Conservation (phyloP, 768 basidiomycete species). For the Termitomyces sp. region DNA sequence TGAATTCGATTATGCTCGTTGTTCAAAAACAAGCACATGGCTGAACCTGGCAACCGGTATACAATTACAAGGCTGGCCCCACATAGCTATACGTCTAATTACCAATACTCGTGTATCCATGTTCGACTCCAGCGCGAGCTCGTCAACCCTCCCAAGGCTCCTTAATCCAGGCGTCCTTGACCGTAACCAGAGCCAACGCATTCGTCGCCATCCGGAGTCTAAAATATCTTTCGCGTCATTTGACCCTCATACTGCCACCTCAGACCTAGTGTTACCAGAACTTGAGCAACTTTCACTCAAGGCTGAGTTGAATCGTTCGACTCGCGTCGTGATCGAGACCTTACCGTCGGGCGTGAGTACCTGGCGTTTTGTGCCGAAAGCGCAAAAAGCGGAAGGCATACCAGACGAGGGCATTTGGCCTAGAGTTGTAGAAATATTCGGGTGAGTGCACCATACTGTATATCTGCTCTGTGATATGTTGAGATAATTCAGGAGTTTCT, state of each 20-base stretch:
- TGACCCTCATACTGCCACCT: slow-evolving; percentile 60
- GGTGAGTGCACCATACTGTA: slow-evolving; percentile 33
- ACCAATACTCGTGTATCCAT: not conserved
- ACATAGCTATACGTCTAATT: not conserved
- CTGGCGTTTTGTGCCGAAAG: slow-evolving; percentile 79
- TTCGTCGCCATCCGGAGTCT: slow-evolving; percentile 56
- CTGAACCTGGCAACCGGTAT: slow-evolving; percentile 10
- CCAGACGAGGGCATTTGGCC: slow-evolving; percentile 70
- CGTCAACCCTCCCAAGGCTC: slow-evolving; percentile 12
- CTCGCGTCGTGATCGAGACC: slow-evolving; percentile 72
- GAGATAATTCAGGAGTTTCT: slow-evolving; percentile 38
- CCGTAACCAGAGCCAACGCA: slow-evolving; percentile 49
- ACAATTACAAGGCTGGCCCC: slow-evolving; percentile 12
- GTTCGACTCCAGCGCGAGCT: slow-evolving; percentile 12
- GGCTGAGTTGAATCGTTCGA: slow-evolving; percentile 48
- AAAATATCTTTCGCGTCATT: slow-evolving; percentile 71
- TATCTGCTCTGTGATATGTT: slow-evolving; percentile 8
- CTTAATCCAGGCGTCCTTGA: slow-evolving; percentile 62
- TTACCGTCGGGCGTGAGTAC: slow-evolving; percentile 44
- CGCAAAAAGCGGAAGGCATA: slow-evolving; percentile 49
- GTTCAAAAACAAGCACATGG: slow-evolving; percentile 4
- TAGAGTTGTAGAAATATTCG: slow-evolving; percentile 57
- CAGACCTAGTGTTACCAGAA: slow-evolving; percentile 26
- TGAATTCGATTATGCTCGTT: not conserved
- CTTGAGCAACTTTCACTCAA: slow-evolving; percentile 35